Evolutionary conservation across 2,329 filamentous ascomycete genomes (phyloP).

Genomic region (Penicillium psychrosexuale): DNA sequence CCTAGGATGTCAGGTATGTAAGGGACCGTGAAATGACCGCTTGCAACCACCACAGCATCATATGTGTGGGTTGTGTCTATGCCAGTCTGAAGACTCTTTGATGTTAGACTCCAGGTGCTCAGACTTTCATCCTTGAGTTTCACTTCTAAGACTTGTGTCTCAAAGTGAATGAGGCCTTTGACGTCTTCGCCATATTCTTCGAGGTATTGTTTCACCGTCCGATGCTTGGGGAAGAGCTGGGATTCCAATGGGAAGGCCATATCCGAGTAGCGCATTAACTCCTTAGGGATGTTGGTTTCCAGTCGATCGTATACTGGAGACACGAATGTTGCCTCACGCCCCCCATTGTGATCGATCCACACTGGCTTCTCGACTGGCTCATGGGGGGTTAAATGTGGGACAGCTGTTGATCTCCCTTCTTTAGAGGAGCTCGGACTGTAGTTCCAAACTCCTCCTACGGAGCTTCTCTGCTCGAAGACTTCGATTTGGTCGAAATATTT

Average conservation of each 20-base stretch:
- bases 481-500: slow-evolving; percentile 67
- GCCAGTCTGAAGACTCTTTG: slow-evolving; percentile 50
- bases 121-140: slow-evolving; percentile 36
- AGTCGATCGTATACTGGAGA: slow-evolving; percentile 79
- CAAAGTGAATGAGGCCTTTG: slow-evolving; percentile 64
- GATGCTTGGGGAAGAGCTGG: slow-evolving; percentile 71
- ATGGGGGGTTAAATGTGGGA: slow-evolving; percentile 67
- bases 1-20: slow-evolving; percentile 63
- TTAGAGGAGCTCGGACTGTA: slow-evolving; percentile 58
- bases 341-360: slow-evolving; percentile 36
- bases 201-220: slow-evolving; percentile 71
- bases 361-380: slow-evolving; percentile 62
- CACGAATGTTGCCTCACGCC: slow-evolving; percentile 60
- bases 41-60: slow-evolving; percentile 73
- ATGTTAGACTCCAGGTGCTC: slow-evolving; percentile 60
- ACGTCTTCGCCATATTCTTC: slow-evolving; percentile 68
- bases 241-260: slow-evolving; percentile 60
- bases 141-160: slow-evolving; percentile 66
- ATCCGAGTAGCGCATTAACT: slow-evolving; percentile 77
- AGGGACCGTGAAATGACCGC: slow-evolving; percentile 70
- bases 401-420: slow-evolving; percentile 40
- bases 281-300: slow-evolving; percentile 81
- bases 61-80: slow-evolving; percentile 51
- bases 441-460: slow-evolving; percentile 82
- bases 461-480: slow-evolving; percentile 76